These are phyloP conservation scores for Phytophthora aleatoria DNA, from an alignment of 352 stramenopile genomes.

Conservation along the genomic window DNA sequence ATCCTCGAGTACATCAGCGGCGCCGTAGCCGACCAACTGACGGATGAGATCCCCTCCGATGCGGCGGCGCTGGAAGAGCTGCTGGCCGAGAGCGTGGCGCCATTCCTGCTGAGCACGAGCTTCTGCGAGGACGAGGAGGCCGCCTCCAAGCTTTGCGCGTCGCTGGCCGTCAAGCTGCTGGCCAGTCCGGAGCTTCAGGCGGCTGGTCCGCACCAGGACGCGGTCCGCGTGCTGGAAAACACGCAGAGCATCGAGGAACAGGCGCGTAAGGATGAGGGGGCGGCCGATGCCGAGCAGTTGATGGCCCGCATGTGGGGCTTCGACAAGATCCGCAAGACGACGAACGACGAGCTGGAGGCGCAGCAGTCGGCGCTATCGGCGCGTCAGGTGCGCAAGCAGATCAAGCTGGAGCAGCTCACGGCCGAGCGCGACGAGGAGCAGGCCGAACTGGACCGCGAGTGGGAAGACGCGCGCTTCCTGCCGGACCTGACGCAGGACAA, in stretches of 20 bases:
- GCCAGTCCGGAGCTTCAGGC: conserved; percentile 35
- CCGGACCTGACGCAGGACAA: conserved; percentile 81
- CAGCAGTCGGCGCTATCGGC: conserved; percentile 76
- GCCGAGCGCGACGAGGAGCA: conserved; percentile 61
- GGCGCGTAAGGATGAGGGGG: conserved; percentile 49
- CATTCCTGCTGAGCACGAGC: conserved; percentile 68
- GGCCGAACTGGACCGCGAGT: conserved; percentile 74
- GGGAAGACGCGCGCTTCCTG: conserved; percentile 78
- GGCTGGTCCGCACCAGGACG: conserved; percentile 21
- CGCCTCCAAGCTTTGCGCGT: conserved; percentile 43
- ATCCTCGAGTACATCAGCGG: conserved; percentile 76
- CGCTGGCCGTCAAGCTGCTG: conserved; percentile 46
- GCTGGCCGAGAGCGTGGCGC: conserved; percentile 66
- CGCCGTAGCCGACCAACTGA: conserved; percentile 53
- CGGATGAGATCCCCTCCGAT: conserved; percentile 42
- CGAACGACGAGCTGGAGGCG: conserved; percentile 79
- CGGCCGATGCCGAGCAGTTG: conserved; percentile 63
- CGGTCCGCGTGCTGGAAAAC: conserved; percentile 60
- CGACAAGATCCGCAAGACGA: conserved; percentile 81
- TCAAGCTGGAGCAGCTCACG: conserved; percentile 68
- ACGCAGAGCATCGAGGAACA: conserved; percentile 79
- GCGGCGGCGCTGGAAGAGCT: conserved; percentile 42
- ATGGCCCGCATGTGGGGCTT: conserved; percentile 89
- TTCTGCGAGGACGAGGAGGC: conserved; percentile 50
- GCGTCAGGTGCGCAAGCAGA: conserved; percentile 81